These are phyloP conservation scores for Inga leiocalycina DNA, from an alignment of 306 rosid species.

Conservation along the genomic window DNA sequence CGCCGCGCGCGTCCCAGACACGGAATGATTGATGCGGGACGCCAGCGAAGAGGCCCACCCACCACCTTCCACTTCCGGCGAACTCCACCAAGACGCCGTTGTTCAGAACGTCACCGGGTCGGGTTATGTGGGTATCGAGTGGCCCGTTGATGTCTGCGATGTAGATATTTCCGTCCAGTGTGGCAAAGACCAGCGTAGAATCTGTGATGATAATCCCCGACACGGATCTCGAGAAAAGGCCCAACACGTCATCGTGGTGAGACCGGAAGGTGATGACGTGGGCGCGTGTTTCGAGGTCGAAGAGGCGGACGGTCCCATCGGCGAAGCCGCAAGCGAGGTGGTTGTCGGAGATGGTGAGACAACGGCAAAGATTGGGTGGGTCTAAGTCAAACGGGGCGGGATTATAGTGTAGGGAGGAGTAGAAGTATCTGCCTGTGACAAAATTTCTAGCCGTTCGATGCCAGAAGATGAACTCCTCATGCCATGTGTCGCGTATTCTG, in stretches of 20 bases:
- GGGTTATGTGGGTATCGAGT: background rate
- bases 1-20: slow-evolving; percentile 56
- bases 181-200: slow-evolving; percentile 44
- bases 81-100: slow-evolving; percentile 80
- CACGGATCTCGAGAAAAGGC: slow-evolving; percentile 61
- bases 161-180: slow-evolving; percentile 62
- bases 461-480: slow-evolving; percentile 58
- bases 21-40: slow-evolving; percentile 61
- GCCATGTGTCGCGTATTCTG: slow-evolving; percentile 63
- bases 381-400: slow-evolving; percentile 33
- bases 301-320: slow-evolving; percentile 74
- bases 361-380: slow-evolving; percentile 57
- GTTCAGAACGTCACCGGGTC: slow-evolving; percentile 42
- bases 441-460: slow-evolving; percentile 72
- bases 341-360: slow-evolving; percentile 64
- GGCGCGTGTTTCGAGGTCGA: slow-evolving; percentile 42
- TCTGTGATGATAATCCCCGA: slow-evolving; percentile 55
- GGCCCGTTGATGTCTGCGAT: slow-evolving; percentile 37
- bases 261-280: slow-evolving; percentile 62
- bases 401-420: slow-evolving; percentile 41
- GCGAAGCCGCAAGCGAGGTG: slow-evolving; percentile 77
- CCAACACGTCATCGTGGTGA: slow-evolving; percentile 38
- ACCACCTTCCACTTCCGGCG: slow-evolving; percentile 53
- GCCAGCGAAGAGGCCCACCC: slow-evolving; percentile 86
- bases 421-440: slow-evolving; percentile 3